Base-by-base conservation (phyloP, 2,329 filamentous ascomycete genomes). In the Fusarium oxysporum region DNA sequence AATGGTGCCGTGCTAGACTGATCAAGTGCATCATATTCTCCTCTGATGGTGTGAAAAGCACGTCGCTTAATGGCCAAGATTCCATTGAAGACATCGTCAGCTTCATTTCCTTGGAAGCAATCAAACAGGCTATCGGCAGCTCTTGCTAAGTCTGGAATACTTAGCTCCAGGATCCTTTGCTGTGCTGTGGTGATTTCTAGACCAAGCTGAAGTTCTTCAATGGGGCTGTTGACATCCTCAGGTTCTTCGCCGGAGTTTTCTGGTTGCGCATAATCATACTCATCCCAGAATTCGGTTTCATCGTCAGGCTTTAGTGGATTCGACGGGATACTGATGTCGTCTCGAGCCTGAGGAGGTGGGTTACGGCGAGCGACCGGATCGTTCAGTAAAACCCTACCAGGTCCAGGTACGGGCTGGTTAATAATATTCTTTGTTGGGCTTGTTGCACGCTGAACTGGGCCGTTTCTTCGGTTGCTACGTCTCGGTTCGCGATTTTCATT, bases 51-150 rank as follows among this genome's bases (percentile, higher is more conserved):
- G 33, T 70, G 66, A 60, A 82, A 81, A 12, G 74, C 59, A 19
- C 69, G 70, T 51, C 76, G 71, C 44, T 79, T 81, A 35, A 80
- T 74, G 21, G 65, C 45, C 14, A 81, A 64, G 25, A 77, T 70
- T 16, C 67, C 64, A 32, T 63, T 58, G 32, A 75, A 75, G 23
- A 81, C 66, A 7, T 77, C 61, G 28, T 68, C 54, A 35, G 70
- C 53, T 6, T 75, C 55, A 23, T 68, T 54, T 41, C 51, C 51
- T 19, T 37, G 44, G 7, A 81, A 69, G 55, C 73, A 78, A 6
- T 71, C 67, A 62, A 81, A 75, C 35, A 83, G 62, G 10, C 76
- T 76, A 19, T 76, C 68, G 0, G 81, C 67, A 35, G 78, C 73
- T 23, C 72, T 71, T 56, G 69, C 70, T 13, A 83, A 72, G 37